Conservation (phyloP, 1,284 basidiomycete genomes). For the Cerrena zonata region DNA sequence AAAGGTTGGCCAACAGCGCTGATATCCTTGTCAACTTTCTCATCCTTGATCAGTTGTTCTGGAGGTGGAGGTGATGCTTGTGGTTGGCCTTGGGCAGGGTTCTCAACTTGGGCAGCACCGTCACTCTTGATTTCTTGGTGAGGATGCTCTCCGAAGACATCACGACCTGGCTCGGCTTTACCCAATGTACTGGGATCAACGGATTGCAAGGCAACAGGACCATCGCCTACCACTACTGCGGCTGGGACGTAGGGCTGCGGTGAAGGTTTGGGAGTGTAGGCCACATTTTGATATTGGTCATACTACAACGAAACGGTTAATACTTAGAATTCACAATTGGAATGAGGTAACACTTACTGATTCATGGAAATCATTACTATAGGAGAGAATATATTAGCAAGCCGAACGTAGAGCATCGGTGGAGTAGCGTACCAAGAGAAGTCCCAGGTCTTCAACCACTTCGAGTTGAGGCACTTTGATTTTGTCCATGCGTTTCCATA, state of each 20-base stretch:
- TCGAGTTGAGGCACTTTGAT: conserved; percentile 67
- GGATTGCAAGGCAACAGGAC: conserved; percentile 17
- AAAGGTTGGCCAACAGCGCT: neutral
- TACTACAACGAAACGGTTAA: conserved; percentile 36
- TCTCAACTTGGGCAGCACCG: conserved; percentile 13
- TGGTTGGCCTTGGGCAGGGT: neutral
- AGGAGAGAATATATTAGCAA: neutral
- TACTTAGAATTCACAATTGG: neutral
- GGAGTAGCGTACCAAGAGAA: conserved; percentile 73
- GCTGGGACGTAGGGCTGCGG: conserved; percentile 34
- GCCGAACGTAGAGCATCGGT: neutral
- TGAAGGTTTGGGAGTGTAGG: conserved; percentile 30
- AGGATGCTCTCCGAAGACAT: conserved; percentile 52
- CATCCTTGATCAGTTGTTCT: too few relatives aligned
- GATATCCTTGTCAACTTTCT: neutral
- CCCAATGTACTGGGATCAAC: conserved; percentile 37
- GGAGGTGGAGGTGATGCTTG: neutral
- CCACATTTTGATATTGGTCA: conserved; percentile 39
- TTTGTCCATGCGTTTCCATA: conserved; percentile 90
- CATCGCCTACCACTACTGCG: conserved; percentile 41
- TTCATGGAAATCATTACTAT: conserved; percentile 58
- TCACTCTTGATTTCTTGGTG: conserved; percentile 19
- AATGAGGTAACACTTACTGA: conserved; percentile 37
- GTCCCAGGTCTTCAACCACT: conserved; percentile 92
- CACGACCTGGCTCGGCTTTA: conserved; percentile 60